Evolutionary conservation across 176 grass and related monocot genomes (phyloP), one percentile per base, ranked within the genome.

Genomic region (Alopecurus myosuroides): DNA sequence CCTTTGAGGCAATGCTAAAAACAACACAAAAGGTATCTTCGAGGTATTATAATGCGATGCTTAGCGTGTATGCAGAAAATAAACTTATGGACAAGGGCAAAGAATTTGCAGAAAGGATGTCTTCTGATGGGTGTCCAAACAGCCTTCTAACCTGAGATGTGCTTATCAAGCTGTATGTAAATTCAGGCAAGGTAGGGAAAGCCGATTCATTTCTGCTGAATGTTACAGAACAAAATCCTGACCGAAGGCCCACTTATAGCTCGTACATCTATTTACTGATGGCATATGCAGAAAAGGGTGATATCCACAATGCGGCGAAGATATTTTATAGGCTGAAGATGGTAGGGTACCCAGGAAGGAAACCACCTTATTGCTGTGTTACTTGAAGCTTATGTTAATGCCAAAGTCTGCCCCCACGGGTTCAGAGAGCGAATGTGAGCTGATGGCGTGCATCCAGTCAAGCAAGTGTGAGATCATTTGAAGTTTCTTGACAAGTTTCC

Each of bases 291-390:
- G 70, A 94, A 76, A 89, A 80, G 69, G 92, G 94, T 5, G 92
- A 97, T 64, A 71, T 97, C 45, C 74, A 94, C 82, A 97, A 97
- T 39, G 56, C 92, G 0, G 88, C 92, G 83, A 97, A 92, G 79
- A 89, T 97, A 72, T 89, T 97, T 87, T n/a, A 80, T 44, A 83
- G 81, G 23, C 8, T 89, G 49, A 94, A 83, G 78, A 70, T 81
- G 63, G 44, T 42, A 19, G 17, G 30, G 33, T 92, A 86, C 84
- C 73, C 45, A 70, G 87, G 61, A 7, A 90, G 85, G 33, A 6
- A 40, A 72, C 62, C 42, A 39, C 88, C 81, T 68, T 94, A 97
- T 82, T 82, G 42, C 31, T 25, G 55, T 92, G 19, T 83, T 97
- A 83, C 89, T 97, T 77, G 56, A 79, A 82, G 86, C 92, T 61